Evolutionary conservation across 441 rosid species (phyloP).

Genomic region (Syzygium malaccense): DNA sequence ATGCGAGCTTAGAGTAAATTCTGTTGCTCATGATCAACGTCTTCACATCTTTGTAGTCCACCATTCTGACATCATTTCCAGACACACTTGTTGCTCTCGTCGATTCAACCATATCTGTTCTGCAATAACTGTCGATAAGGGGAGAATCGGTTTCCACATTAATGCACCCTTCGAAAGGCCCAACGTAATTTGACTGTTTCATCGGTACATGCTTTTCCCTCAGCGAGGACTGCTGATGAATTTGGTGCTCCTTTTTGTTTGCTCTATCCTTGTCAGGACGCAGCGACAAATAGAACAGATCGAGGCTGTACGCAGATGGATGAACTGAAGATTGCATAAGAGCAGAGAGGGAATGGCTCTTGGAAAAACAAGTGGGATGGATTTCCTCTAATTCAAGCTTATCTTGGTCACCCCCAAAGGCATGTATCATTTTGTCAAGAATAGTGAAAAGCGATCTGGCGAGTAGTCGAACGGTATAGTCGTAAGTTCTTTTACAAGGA

Average conservation of each 20-base stretch:
- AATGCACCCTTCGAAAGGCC: conserved; percentile 38
- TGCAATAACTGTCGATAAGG: conserved; percentile 9
- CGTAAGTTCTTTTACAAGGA: conserved; percentile 50
- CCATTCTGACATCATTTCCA: conserved; percentile 10
- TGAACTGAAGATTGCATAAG: conserved; percentile 23
- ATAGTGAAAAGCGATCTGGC: conserved; percentile 50
- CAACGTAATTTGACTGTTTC: conserved; percentile 14
- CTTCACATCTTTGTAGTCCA: conserved; percentile 2
- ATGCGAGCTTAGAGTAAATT: conserved; percentile 27
- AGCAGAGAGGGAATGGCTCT: conserved; percentile 29
- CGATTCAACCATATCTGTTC: conserved; percentile 17
- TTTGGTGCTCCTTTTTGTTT: conserved; percentile 11
- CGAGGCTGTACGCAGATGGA: conserved; percentile 18
- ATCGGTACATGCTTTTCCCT: conserved; percentile 9
- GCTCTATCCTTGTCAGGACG: not conserved
- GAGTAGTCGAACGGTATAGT: conserved; percentile 44
- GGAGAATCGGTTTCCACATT: conserved; percentile 27
- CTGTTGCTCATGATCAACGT: conserved; percentile 11
- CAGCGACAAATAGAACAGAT: conserved; percentile 21
- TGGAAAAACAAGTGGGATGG: conserved; percentile 15
- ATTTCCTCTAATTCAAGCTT: not conserved
- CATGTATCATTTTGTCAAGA: conserved; percentile 39
- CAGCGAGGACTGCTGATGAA: conserved; percentile 6
- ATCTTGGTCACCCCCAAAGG: conserved; percentile 21
- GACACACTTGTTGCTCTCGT: conserved; percentile 11